Evolutionary conservation across 805 yeast species (phyloP), one percentile per base, ranked within the genome.

Genomic region (Hanseniaspora thailandica): DNA sequence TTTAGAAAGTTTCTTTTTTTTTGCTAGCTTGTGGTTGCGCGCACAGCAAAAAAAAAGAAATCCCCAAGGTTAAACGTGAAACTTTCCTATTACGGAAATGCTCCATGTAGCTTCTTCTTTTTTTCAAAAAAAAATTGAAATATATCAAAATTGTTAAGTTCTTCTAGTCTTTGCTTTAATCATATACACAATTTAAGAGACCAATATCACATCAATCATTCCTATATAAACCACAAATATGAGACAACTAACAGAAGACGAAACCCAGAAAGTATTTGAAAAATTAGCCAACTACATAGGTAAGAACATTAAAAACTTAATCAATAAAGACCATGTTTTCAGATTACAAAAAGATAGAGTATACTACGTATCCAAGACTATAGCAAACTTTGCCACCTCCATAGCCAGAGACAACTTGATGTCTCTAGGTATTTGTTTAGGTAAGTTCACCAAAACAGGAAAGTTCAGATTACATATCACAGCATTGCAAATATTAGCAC

Each of bases 201-300:
- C n/a, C n/a, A n/a, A n/a, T n/a, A n/a, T n/a, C n/a, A 40, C 9
- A 40, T 33, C 15, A 33, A 33, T 12, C 7, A 33, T n/a, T n/a
- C 36, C 36, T n/a, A n/a, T n/a, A n/a, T n/a, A 13, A 33, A 33
- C 36, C 4, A 19, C 33, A 22, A 62, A 17, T 35, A 90, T 90
- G 98, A 84, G 98, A 75, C 86, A 88, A 48, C 76, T 90, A 59
- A 90, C 97, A 59, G 98, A 90, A 66, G 96, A 88, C 67, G 98
- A 93, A 67, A 90, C 98, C 41, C 87, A 85, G 67, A 90, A 84
- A 17, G 95, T 93, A 40, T 90, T 93, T 67, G 97, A 93, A 65
- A 93, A 93, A 70, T 77, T 93, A 55, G 97, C 97, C 57, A 90
- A 84, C 67, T 93, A 93, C 64, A 86, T 93, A 59, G 98, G 98